These are phyloP conservation scores for Apophysomyces sp. DNA, from an alignment of 371 early-diverging fungal genomes.

Conservation along the genomic window DNA sequence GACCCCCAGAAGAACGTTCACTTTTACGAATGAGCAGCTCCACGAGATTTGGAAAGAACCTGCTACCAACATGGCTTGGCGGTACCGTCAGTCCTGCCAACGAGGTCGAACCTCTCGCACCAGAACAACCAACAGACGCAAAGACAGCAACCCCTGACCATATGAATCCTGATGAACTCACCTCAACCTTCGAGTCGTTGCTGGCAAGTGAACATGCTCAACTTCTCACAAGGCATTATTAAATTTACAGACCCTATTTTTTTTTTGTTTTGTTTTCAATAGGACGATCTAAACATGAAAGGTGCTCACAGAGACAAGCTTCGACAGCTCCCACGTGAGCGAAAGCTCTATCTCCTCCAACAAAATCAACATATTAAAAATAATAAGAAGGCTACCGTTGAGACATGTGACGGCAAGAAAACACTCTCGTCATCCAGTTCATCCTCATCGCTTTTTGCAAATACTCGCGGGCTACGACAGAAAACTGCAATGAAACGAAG, in stretches of 20 bases:
- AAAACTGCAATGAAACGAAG: slow-evolving; percentile 24
- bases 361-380: slow-evolving; percentile 53
- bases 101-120: neutral
- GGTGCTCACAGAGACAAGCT: slow-evolving; percentile 48
- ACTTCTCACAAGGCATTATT: slow-evolving; percentile 1
- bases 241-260: neutral
- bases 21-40: slow-evolving; percentile 31
- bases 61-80: slow-evolving; percentile 43
- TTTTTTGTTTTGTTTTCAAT: neutral
- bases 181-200: slow-evolving; percentile 6
- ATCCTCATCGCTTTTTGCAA: slow-evolving; percentile 15
- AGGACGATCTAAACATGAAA: slow-evolving; percentile 65
- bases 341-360: slow-evolving; percentile 49
- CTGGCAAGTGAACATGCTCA: slow-evolving; percentile 7
- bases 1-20: slow-evolving; percentile 9
- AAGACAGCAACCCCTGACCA: neutral
- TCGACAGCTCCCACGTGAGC: slow-evolving; percentile 48
- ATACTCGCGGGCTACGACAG: slow-evolving; percentile 16
- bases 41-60: slow-evolving; percentile 39
- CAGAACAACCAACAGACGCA: slow-evolving; percentile 2
- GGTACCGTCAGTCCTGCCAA: slow-evolving; percentile 9
- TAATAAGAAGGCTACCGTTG: neutral
- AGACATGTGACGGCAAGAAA: neutral
- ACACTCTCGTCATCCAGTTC: slow-evolving; percentile 18
- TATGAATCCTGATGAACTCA: slow-evolving; percentile 1